Evolutionary conservation across 257 asterid species (phyloP).

Genomic region (Solanum medicagineum): DNA sequence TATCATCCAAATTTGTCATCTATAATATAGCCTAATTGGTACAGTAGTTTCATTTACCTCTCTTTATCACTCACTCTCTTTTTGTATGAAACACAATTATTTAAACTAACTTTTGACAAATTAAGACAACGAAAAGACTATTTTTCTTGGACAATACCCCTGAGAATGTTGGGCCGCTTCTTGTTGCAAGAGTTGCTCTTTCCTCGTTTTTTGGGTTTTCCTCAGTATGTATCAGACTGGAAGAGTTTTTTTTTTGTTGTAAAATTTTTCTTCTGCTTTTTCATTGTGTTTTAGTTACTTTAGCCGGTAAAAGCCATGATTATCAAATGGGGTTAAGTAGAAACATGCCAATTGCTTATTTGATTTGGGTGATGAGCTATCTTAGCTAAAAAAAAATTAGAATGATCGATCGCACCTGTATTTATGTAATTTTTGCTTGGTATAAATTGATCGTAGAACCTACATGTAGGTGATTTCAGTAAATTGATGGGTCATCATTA

Average conservation of each 20-base stretch:
- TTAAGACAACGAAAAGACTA: too few relatives aligned
- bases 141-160: too few relatives aligned
- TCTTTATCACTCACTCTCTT: too few relatives aligned
- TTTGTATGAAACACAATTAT: too few relatives aligned
- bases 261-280: background rate
- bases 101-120: too few relatives aligned
- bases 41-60: too few relatives aligned
- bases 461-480: background rate
- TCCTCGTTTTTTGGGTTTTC: background rate
- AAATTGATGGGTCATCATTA: background rate
- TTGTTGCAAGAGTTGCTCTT: too few relatives aligned
- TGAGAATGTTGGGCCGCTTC: too few relatives aligned
- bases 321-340: background rate
- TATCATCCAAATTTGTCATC: too few relatives aligned
- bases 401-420: background rate
- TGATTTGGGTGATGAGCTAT: background rate
- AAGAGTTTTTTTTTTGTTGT: background rate
- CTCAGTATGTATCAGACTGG: background rate
- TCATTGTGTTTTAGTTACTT: background rate
- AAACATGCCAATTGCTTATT: background rate
- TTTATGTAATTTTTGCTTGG: background rate
- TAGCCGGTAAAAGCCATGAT: background rate
- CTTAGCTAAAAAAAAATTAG: background rate
- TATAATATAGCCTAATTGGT: too few relatives aligned
- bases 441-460: background rate